phyloP scores from a whole-genome alignment of 805 yeast genomes.

The Hanseniaspora valbyensis region DNA sequence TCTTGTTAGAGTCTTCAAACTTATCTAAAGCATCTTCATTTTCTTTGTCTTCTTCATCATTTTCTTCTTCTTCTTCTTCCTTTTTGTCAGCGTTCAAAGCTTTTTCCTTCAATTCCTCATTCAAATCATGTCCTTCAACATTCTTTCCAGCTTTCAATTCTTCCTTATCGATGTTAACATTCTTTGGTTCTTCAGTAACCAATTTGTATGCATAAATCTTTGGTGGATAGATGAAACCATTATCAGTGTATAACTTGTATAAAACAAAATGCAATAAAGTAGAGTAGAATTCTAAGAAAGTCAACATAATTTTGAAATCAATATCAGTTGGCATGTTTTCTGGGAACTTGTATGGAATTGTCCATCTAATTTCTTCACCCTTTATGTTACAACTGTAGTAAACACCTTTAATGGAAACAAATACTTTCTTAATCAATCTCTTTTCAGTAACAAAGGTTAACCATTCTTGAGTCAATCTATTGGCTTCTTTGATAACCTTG shows the following conservation, averaged over 20 bases:
- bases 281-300: constrained; percentile 90
- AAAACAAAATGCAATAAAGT: constrained; percentile 81
- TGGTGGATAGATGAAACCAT: constrained; percentile 85
- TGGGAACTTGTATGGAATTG: constrained; percentile 94
- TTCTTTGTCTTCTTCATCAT: constrained; percentile 32
- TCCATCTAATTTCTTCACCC: constrained; percentile 93
- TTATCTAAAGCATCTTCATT: constrained; percentile 51
- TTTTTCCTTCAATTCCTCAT: constrained; percentile 35
- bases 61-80: constrained; percentile 28
- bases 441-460: constrained; percentile 84
- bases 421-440: constrained; percentile 70
- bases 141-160: constrained; percentile 25
- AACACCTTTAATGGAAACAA: constrained; percentile 93
- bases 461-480: constrained; percentile 84
- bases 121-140: constrained; percentile 37
- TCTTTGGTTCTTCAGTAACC: constrained; percentile 34
- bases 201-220: constrained; percentile 68
- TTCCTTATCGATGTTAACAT: constrained; percentile 14
- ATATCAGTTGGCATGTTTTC: constrained; percentile 88
- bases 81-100: constrained; percentile 33
- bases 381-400: constrained; percentile 81
- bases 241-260: constrained; percentile 73
- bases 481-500: constrained; percentile 79
- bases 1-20: constrained; percentile 53
- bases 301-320: constrained; percentile 92